Evolutionary conservation across 371 early-diverging fungal genomes (phyloP), one percentile per base, ranked within the genome.

Genomic region (Dentiscutata heterogama): DNA sequence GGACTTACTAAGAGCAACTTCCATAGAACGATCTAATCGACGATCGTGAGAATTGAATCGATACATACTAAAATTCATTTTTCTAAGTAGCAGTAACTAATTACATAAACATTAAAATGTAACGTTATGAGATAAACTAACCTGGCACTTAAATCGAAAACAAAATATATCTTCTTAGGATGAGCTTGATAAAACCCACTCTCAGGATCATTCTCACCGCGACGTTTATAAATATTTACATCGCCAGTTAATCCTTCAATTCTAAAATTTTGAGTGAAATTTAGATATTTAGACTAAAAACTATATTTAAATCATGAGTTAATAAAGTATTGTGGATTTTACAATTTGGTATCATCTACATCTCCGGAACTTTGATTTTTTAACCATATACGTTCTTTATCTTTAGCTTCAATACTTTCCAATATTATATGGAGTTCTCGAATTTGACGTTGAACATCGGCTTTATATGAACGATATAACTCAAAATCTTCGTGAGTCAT

Each of bases 301-400:
- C 46, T 51, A 16, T 16, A 51, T 51, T 51, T 16, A 51, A 51
- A 51, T 51, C 1, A 46, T 51, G 4, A 16, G 51, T 16, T 39
- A 46, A 71, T 71, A 50, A 13, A 46, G 13, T 22, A 14, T 6
- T 50, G 14, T 16, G 1, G 22, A 39, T 14, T 46, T 82, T 88
- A 90, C 90, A 96, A 88, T 83, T 93, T 94, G 2, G 93, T 92
- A 78, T 96, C 96, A 80, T 96, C 96, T 73, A 96, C 82, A 73
- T 96, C 96, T 25, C 96, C 96, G 29, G 93, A 91, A 22, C 92
- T 90, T 84, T 95, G 94, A 82, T 94, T 94, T 82, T 91, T 93
- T 50, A 94, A 88, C 96, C 96, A 96, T 10, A 95, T 93, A 13
- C 95, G 90, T 83, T 96, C 96, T 83, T 94, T 94, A 80, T 93